A percentile compares a stretch with the other conserved stretches of the same genome.
Evolutionary conservation across 2,329 filamentous ascomycete species (phyloP).

Genomic region (Pyrenophora teres): DNA sequence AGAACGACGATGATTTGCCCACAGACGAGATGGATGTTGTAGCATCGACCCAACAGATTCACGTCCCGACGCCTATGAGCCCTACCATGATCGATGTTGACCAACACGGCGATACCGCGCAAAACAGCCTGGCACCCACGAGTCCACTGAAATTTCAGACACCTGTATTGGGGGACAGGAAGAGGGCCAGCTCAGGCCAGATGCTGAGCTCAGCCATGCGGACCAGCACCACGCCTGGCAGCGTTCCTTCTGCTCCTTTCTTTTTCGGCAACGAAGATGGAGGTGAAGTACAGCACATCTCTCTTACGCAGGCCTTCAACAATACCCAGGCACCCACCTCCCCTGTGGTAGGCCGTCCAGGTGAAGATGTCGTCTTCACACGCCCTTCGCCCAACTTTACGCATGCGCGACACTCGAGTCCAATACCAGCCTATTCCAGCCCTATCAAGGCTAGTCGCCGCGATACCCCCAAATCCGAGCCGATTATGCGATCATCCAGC

Average conservation of each 20-base stretch:
- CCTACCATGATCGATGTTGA: conserved; percentile 37
- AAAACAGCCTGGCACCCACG: conserved; percentile 25
- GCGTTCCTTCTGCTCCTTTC: conserved; percentile 40
- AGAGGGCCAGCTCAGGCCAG: conserved; percentile 47
- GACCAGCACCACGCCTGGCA: conserved; percentile 51
- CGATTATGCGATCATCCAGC: conserved; percentile 38
- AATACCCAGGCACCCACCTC: conserved; percentile 54
- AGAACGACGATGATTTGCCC: conserved; percentile 18
- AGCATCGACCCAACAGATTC: conserved; percentile 35
- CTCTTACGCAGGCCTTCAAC: conserved; percentile 53
- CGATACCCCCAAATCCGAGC: conserved; percentile 27
- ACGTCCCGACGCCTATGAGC: conserved; percentile 34
- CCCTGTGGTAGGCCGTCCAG: conserved; percentile 42
- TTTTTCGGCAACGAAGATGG: conserved; percentile 37
- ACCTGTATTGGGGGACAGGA: conserved; percentile 48
- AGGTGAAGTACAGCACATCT: conserved; percentile 41
- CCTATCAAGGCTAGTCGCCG: conserved; percentile 39
- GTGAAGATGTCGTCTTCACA: conserved; percentile 52
- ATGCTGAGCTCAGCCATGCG: conserved; percentile 47
- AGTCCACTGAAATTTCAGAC: conserved; percentile 49
- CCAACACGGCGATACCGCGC: conserved; percentile 25
- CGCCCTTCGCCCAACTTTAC: conserved; percentile 53
- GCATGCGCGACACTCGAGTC: conserved; percentile 44
- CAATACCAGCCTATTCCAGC: conserved; percentile 45
- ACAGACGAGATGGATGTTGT: conserved; percentile 27